Conservation (phyloP, 371 early-diverging fungal species). For the Vavraia culicis region DNA sequence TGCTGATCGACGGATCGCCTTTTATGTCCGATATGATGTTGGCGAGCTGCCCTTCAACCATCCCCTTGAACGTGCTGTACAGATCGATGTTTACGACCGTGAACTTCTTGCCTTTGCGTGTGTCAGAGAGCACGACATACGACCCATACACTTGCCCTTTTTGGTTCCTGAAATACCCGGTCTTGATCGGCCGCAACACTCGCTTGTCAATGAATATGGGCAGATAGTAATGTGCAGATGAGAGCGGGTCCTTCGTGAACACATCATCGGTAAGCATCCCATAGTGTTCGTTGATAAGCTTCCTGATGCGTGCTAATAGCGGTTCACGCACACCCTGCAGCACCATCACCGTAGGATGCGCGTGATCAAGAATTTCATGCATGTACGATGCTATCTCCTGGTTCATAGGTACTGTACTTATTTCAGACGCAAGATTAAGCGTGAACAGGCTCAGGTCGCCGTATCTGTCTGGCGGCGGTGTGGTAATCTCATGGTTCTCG, state of each 20-base stretch:
- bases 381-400: not conserved
- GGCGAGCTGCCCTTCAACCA: conserved; percentile 1
- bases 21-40: conserved; percentile 14
- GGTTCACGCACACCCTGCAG: conserved; percentile 9
- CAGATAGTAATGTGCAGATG: not conserved
- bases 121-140: conserved; percentile 11
- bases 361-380: not conserved
- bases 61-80: conserved; percentile 5
- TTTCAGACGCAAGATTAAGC: conserved; percentile 11
- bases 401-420: not conserved
- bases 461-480: not conserved
- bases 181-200: not conserved
- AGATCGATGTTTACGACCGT: conserved; percentile 25
- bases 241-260: not conserved
- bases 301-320: not conserved
- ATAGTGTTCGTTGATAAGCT: conserved; percentile 5
- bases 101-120: conserved; percentile 1
- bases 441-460: conserved; percentile 9
- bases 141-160: conserved; percentile 9
- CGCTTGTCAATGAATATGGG: conserved; percentile 20
- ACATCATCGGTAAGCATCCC: conserved; percentile 2
- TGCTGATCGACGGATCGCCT: not conserved
- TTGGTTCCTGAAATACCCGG: conserved; percentile 2
- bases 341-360: conserved; percentile 12
- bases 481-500: no score